phyloP scores from a whole-genome alignment of 2,329 filamentous ascomycete genomes.

The Colletotrichum siamense region DNA sequence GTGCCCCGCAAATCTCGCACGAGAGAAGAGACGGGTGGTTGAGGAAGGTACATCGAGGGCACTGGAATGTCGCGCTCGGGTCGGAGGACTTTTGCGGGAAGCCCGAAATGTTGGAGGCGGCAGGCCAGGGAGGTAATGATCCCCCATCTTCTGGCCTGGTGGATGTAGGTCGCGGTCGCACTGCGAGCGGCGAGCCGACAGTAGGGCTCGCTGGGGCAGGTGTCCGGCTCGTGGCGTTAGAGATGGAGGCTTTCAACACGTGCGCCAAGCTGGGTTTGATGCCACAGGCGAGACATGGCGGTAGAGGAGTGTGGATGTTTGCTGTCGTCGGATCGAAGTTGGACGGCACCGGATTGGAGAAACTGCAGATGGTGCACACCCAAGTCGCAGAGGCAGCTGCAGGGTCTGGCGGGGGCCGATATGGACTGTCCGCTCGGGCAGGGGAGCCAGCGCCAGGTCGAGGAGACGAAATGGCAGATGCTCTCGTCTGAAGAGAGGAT shows the following conservation, averaged over 20 bases:
- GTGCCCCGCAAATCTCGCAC: conserved; percentile 91
- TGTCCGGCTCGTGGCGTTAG: conserved; percentile 67
- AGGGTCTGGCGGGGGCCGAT: conserved; percentile 50
- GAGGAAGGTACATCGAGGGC: conserved; percentile 89
- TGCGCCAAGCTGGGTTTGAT: conserved; percentile 88
- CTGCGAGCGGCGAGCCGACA: conserved; percentile 26
- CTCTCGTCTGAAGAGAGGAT: conserved; percentile 61
- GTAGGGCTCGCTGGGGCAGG: conserved; percentile 28
- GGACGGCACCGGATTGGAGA: conserved; percentile 89
- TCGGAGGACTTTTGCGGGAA: conserved; percentile 28
- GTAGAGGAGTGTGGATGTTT: conserved; percentile 78
- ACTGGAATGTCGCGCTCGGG: conserved; percentile 59
- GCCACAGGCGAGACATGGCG: conserved; percentile 90
- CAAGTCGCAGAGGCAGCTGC: conserved; percentile 74
- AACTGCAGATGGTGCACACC: conserved; percentile 96
- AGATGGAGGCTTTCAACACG: conserved; percentile 85
- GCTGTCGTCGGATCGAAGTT: conserved; percentile 90
- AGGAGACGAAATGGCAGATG: conserved; percentile 50
- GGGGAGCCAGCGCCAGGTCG: conserved; percentile 54
- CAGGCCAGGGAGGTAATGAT: conserved; percentile 13
- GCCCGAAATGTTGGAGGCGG: conserved; percentile 22
- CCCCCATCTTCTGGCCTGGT: not conserved
- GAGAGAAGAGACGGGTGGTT: conserved; percentile 87
- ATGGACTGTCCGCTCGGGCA: conserved; percentile 46
- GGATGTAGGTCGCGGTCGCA: not conserved